These are phyloP conservation scores for Ilex asprella DNA, from an alignment of 257 asterid species.

Conservation along the genomic window DNA sequence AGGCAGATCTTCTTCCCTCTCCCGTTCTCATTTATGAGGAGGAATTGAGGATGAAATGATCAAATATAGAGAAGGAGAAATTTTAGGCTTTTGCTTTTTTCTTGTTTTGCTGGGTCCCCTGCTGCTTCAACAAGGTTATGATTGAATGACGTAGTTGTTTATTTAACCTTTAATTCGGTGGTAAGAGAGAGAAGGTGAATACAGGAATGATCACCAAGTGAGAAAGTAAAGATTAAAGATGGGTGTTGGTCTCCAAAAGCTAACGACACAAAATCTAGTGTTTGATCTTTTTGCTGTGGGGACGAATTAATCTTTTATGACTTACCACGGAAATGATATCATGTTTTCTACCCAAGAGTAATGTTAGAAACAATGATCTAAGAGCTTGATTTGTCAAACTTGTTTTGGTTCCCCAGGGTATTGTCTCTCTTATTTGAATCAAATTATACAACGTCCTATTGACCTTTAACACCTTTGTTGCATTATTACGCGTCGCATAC, in stretches of 20 bases:
- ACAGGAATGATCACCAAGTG: neutral
- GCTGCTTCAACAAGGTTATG: too few species aligned
- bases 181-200: conserved; percentile 12
- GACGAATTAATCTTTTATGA: conserved; percentile 25
- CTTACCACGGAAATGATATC: neutral
- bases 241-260: conserved; percentile 62
- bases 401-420: too few species aligned
- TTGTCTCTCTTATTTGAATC: too few species aligned
- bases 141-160: too few species aligned
- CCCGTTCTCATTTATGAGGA: too few species aligned
- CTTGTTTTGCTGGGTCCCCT: too few species aligned
- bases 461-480: too few species aligned
- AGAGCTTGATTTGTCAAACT: too few species aligned
- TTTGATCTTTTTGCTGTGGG: conserved; percentile 53
- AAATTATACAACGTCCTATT: too few species aligned
- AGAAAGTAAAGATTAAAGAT: conserved; percentile 19
- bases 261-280: conserved; percentile 59
- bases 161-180: neutral
- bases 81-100: neutral
- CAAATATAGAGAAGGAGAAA: neutral
- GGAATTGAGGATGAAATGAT: neutral
- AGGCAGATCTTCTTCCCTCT: conserved; percentile 14
- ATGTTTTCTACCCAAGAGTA: neutral
- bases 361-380: neutral
- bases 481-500: too few species aligned